These are phyloP conservation scores for Exserohilum turcica DNA, from an alignment of 2,329 filamentous ascomycete genomes.

Conservation along the genomic window DNA sequence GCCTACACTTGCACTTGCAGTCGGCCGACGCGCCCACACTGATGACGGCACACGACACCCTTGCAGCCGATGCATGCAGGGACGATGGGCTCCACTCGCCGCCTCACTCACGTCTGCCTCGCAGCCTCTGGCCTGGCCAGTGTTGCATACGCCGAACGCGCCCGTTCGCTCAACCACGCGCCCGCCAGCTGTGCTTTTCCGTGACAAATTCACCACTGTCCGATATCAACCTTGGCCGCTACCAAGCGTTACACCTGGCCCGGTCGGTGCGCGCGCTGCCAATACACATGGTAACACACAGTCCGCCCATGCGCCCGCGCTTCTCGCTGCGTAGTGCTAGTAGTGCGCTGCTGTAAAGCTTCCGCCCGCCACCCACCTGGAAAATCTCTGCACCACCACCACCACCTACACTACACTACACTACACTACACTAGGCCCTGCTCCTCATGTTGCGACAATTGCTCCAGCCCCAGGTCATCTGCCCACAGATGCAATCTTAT, in stretches of 20 bases:
- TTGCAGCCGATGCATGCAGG: constrained; percentile 10
- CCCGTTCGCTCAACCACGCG: constrained; percentile 10
- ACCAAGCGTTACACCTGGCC: constrained; percentile 15
- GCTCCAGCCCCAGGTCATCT: constrained; percentile 10
- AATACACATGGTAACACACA: no score
- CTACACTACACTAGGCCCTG: no score
- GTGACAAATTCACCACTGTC: constrained; percentile 21
- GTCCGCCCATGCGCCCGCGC: constrained; percentile 20
- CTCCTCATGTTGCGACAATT: no score
- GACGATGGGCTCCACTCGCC: constrained; percentile 7
- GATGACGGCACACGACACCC: constrained; percentile 3
- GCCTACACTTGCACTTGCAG: no score
- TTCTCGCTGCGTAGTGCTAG: constrained; percentile 19
- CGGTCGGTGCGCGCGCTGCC: constrained; percentile 24
- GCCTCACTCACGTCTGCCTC: constrained; percentile 21
- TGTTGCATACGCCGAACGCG: constrained; percentile 11
- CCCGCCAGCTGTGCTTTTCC: constrained; percentile 27
- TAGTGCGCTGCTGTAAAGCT: constrained; percentile 3
- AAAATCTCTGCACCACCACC: constrained; percentile 10
- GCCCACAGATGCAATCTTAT: constrained; percentile 4
- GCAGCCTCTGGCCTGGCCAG: constrained; percentile 17
- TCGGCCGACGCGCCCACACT: constrained; percentile 13
- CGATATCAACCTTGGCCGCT: constrained; percentile 14
- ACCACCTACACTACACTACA: constrained; percentile 4
- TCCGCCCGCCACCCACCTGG: constrained; percentile 15